Percentiles rank a stretch among this genome's conserved stretches.
Evolutionary conservation across 768 basidiomycete species (phyloP).

Genomic region (Paxillus rubicundulus): DNA sequence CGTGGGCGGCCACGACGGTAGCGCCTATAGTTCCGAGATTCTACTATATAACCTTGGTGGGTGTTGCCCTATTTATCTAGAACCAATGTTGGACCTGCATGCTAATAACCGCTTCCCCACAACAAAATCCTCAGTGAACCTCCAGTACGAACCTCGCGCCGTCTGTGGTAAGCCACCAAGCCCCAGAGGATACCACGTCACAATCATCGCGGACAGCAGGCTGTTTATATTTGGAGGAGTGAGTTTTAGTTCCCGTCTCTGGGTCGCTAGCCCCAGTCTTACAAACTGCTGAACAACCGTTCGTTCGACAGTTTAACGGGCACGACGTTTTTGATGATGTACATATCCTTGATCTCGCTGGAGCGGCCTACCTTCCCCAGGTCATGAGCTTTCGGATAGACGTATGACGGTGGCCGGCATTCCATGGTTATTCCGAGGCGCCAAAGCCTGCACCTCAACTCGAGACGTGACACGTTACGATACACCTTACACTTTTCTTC

Average conservation of each 20-base stretch:
- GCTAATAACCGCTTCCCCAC: neutral
- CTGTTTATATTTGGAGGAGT: slow-evolving; percentile 83
- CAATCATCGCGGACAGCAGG: slow-evolving; percentile 79
- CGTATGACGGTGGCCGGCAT: slow-evolving; percentile 18
- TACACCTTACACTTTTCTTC: neutral
- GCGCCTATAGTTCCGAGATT: slow-evolving; percentile 69
- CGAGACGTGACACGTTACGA: neutral
- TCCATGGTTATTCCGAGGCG: neutral
- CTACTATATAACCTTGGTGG: slow-evolving; percentile 85
- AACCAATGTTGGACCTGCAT: neutral
- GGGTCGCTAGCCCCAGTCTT: neutral
- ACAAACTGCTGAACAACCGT: slow-evolving; percentile 4
- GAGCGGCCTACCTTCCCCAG: slow-evolving; percentile 86
- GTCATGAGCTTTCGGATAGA: slow-evolving; percentile 75
- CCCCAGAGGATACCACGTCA: slow-evolving; percentile 81
- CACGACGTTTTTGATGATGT: slow-evolving; percentile 83
- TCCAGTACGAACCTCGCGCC: slow-evolving; percentile 77
- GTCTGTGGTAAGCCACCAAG: slow-evolving; percentile 67
- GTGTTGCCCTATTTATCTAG: slow-evolving; percentile 7
- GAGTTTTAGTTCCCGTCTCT: slow-evolving; percentile 8
- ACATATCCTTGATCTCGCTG: slow-evolving; percentile 80
- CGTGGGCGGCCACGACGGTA: slow-evolving; percentile 84
- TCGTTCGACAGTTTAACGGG: slow-evolving; percentile 57
- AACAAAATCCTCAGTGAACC: slow-evolving; percentile 53
- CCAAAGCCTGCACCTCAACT: neutral